Percentiles rank a stretch among this genome's conserved stretches.
phyloP scores from a whole-genome alignment of 2,329 filamentous ascomycete genomes.

The Apiospora sp. region DNA sequence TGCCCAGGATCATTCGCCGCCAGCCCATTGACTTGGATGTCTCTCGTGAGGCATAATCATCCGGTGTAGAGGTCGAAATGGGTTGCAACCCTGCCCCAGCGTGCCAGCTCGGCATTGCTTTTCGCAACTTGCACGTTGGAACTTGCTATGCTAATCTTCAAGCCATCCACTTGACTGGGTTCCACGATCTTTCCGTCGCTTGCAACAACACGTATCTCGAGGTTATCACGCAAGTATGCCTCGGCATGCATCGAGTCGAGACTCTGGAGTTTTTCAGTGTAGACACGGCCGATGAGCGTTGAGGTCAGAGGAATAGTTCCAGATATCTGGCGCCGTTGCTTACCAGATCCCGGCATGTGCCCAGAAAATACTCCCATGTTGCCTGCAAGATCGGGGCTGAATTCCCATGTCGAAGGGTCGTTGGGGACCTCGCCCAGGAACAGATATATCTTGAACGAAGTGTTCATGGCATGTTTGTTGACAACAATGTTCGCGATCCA shows the following conservation, averaged over 20 bases:
- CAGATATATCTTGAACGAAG: slow-evolving; percentile 71
- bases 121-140: slow-evolving; percentile 46
- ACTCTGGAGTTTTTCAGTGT: slow-evolving; percentile 44
- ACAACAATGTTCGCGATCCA: slow-evolving; percentile 75
- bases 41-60: not conserved
- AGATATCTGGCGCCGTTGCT: slow-evolving; percentile 44
- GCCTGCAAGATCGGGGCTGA: slow-evolving; percentile 65
- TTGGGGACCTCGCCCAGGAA: slow-evolving; percentile 65
- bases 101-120: slow-evolving; percentile 45
- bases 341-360: slow-evolving; percentile 32
- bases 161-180: slow-evolving; percentile 41
- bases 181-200: slow-evolving; percentile 40
- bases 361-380: slow-evolving; percentile 64
- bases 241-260: slow-evolving; percentile 47
- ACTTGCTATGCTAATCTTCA: slow-evolving; percentile 48
- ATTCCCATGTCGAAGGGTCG: slow-evolving; percentile 58
- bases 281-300: slow-evolving; percentile 53
- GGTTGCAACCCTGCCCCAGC: slow-evolving; percentile 45
- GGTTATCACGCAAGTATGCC: slow-evolving; percentile 50
- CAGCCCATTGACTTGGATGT: not conserved
- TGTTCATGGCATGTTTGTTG: slow-evolving; percentile 65
- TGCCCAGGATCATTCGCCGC: not conserved
- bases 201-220: slow-evolving; percentile 46
- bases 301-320: slow-evolving; percentile 62
- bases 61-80: slow-evolving; percentile 38